Conservation (phyloP, 306 rosid genomes). For the Chamaecrista fasciculata region DNA sequence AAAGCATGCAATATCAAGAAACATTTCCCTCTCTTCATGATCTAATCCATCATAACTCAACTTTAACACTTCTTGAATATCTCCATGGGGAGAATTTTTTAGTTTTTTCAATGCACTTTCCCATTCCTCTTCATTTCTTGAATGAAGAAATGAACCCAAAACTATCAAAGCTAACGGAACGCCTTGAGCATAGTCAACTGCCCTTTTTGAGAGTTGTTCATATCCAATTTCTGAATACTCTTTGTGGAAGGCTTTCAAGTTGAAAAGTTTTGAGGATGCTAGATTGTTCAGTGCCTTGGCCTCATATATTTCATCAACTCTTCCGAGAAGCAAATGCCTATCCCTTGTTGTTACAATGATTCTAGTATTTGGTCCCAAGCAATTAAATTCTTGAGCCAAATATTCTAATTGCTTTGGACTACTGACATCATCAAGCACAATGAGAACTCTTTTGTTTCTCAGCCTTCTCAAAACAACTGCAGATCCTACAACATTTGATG, state of each 20-base stretch:
- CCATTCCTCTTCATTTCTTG: neutral
- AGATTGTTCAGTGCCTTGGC: neutral
- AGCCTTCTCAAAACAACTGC: neutral
- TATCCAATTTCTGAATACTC: neutral
- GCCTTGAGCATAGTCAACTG: neutral
- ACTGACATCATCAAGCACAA: neutral
- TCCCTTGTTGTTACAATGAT: neutral
- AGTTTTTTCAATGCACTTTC: neutral
- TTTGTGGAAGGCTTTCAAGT: neutral
- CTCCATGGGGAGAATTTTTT: neutral
- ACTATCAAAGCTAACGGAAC: conserved; percentile 8
- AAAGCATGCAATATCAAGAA: conserved; percentile 20
- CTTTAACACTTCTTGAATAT: neutral
- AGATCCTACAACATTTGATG: neutral
- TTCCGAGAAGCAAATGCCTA: neutral
- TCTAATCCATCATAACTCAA: conserved; percentile 10
- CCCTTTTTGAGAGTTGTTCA: neutral
- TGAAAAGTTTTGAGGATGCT: neutral
- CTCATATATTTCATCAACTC: neutral
- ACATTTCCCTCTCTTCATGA: neutral
- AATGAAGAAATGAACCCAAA: neutral
- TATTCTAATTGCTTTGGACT: neutral
- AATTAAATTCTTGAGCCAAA: neutral
- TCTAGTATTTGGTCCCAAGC: neutral
- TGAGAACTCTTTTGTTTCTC: neutral